phyloP scores from a whole-genome alignment of 495 filamentous ascomycete genomes.

The Xanthoparmelia taractica region DNA sequence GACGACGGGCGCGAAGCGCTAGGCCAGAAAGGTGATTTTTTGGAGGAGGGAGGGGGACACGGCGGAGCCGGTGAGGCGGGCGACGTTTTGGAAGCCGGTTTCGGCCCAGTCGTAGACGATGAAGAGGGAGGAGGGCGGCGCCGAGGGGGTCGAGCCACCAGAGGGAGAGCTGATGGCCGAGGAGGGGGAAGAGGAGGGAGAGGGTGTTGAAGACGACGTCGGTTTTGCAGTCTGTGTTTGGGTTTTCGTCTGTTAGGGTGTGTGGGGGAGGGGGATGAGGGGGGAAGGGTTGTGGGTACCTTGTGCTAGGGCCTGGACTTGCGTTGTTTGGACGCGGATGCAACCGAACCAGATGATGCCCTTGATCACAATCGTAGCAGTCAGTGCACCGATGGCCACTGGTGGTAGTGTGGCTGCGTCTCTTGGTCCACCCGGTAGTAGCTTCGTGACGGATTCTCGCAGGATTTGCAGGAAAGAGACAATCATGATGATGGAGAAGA shows the following conservation, averaged over 20 bases:
- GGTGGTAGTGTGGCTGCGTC: slow-evolving; percentile 19
- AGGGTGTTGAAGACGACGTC: slow-evolving; percentile 87
- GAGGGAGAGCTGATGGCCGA: slow-evolving; percentile 61
- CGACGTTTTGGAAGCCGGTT: slow-evolving; percentile 69
- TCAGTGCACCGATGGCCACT: slow-evolving; percentile 66
- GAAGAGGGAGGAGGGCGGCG: slow-evolving; percentile 69
- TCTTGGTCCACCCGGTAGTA: slow-evolving; percentile 54
- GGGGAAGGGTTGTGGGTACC: slow-evolving; percentile 35
- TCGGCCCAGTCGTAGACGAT: slow-evolving; percentile 79
- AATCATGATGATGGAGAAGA: slow-evolving; percentile 79
- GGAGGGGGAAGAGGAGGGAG: slow-evolving; percentile 49
- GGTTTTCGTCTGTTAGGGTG: not conserved
- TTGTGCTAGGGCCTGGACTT: slow-evolving; percentile 73
- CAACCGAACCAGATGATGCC: slow-evolving; percentile 79
- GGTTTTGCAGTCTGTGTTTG: slow-evolving; percentile 42
- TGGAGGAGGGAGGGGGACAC: slow-evolving; percentile 73
- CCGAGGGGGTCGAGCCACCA: slow-evolving; percentile 87
- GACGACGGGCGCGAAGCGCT: slow-evolving; percentile 86
- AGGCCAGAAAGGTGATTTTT: slow-evolving; percentile 78
- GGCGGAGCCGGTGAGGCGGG: slow-evolving; percentile 74
- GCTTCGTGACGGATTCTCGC: slow-evolving; percentile 57
- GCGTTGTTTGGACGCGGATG: slow-evolving; percentile 76
- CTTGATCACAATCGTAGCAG: slow-evolving; percentile 73
- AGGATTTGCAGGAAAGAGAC: slow-evolving; percentile 80
- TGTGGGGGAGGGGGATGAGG: not conserved